These are phyloP conservation scores for Silene coronaria DNA, from an alignment of 179 eudicot species.

Conservation along the genomic window DNA sequence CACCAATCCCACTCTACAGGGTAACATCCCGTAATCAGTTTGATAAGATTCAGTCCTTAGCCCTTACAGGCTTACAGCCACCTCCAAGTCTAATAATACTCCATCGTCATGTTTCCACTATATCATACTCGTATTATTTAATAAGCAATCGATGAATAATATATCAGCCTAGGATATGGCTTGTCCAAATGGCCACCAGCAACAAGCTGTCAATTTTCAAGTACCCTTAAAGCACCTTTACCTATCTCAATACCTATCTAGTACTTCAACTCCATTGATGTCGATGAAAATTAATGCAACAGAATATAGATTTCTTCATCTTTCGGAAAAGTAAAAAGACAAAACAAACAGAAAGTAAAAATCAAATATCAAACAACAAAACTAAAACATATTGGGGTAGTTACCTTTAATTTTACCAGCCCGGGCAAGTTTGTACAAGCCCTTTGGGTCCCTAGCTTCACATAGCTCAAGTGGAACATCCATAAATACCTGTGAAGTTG, in stretches of 20 bases:
- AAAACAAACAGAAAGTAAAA: neutral
- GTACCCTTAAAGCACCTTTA: neutral
- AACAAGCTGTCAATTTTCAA: neutral
- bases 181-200: neutral
- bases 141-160: neutral
- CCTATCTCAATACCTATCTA: neutral
- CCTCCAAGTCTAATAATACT: neutral
- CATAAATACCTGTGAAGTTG: constrained; percentile 67
- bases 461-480: constrained; percentile 79
- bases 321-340: constrained; percentile 8
- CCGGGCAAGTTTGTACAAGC: constrained; percentile 87
- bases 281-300: neutral
- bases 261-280: neutral
- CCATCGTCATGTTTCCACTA: neutral
- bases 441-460: constrained; percentile 93
- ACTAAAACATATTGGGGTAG: constrained; percentile 12
- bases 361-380: constrained; percentile 2
- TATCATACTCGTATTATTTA: too few relatives aligned
- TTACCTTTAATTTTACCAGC: constrained; percentile 92
- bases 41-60: neutral
- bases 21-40: neutral
- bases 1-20: constrained; percentile 5
- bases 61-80: neutral
- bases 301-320: neutral
- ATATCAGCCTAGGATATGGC: neutral